Evolutionary conservation across 2,329 filamentous ascomycete genomes (phyloP).

Genomic region (Fusarium pseudograminearum): DNA sequence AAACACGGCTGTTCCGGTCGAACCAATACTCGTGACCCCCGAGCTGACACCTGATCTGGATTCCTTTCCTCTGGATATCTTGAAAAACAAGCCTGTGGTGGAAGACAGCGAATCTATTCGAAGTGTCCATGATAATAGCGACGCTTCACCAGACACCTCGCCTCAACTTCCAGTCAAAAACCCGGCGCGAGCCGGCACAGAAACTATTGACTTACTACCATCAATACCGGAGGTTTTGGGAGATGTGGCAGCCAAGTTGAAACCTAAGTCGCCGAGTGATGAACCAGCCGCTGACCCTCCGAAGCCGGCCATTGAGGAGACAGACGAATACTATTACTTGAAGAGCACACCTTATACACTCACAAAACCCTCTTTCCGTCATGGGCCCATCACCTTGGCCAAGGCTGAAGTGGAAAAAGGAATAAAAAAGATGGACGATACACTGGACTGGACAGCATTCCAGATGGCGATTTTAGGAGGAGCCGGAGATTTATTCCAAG

Average conservation of each 20-base stretch:
- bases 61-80: slow-evolving; percentile 46
- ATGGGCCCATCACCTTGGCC: slow-evolving; percentile 67
- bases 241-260: slow-evolving; percentile 17
- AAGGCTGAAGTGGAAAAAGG: slow-evolving; percentile 58
- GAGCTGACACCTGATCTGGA: slow-evolving; percentile 33
- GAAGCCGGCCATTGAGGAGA: slow-evolving; percentile 48
- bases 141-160: slow-evolving; percentile 1
- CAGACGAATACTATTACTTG: slow-evolving; percentile 62
- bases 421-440: slow-evolving; percentile 58
- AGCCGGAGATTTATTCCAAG: slow-evolving; percentile 63
- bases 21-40: slow-evolving; percentile 19
- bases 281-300: slow-evolving; percentile 1
- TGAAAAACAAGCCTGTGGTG: slow-evolving; percentile 8
- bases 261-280: slow-evolving; percentile 15
- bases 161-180: slow-evolving; percentile 42
- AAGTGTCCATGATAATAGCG: slow-evolving; percentile 14
- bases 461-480: slow-evolving; percentile 73
- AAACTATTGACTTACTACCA: slow-evolving; percentile 32
- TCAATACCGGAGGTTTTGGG: slow-evolving; percentile 45
- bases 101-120: slow-evolving; percentile 14
- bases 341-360: slow-evolving; percentile 63
- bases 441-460: slow-evolving; percentile 73
- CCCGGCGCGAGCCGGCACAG: slow-evolving; percentile 31
- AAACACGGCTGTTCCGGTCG: slow-evolving; percentile 8
- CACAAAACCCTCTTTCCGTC: slow-evolving; percentile 62